Percentiles rank a stretch among this genome's conserved stretches.
Conservation (phyloP, 2,329 filamentous ascomycete species). For the Beauveria sp. region DNA sequence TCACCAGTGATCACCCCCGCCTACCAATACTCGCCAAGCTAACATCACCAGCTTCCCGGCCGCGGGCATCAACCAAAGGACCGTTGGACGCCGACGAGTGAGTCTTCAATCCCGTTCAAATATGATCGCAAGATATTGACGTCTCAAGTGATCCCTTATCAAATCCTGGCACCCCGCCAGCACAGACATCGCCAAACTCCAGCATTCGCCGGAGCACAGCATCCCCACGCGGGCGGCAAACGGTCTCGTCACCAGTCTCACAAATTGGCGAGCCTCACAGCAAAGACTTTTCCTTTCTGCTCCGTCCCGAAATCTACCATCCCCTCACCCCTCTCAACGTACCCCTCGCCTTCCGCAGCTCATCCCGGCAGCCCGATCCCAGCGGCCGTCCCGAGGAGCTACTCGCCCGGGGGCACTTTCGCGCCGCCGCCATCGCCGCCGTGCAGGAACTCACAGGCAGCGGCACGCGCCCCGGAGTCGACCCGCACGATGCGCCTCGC, state of each 20-base stretch:
- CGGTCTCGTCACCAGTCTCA: conserved; percentile 21
- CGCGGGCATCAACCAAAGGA: conserved; percentile 66
- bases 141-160: conserved; percentile 21
- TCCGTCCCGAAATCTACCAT: conserved; percentile 77
- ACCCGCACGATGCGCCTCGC: conserved; percentile 49
- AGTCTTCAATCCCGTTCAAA: conserved; percentile 22
- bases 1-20: background rate
- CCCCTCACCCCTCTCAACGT: conserved; percentile 58
- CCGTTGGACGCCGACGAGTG: conserved; percentile 73
- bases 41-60: conserved; percentile 40
- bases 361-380: conserved; percentile 54
- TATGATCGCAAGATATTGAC: conserved; percentile 3
- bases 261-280: conserved; percentile 24
- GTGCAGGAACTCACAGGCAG: conserved; percentile 52
- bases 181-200: conserved; percentile 12
- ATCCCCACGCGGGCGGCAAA: conserved; percentile 18
- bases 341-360: conserved; percentile 60
- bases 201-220: conserved; percentile 9
- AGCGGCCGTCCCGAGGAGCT: conserved; percentile 61
- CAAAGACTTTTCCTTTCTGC: conserved; percentile 74
- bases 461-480: conserved; percentile 32
- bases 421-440: conserved; percentile 65
- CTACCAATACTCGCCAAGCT: conserved; percentile 8
- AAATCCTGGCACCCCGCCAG: conserved; percentile 18
- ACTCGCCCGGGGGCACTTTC: conserved; percentile 67